Evolutionary conservation across 345 rosid genomes (phyloP), one percentile per base, ranked within the genome.

Genomic region (Stellera chamaejasme): DNA sequence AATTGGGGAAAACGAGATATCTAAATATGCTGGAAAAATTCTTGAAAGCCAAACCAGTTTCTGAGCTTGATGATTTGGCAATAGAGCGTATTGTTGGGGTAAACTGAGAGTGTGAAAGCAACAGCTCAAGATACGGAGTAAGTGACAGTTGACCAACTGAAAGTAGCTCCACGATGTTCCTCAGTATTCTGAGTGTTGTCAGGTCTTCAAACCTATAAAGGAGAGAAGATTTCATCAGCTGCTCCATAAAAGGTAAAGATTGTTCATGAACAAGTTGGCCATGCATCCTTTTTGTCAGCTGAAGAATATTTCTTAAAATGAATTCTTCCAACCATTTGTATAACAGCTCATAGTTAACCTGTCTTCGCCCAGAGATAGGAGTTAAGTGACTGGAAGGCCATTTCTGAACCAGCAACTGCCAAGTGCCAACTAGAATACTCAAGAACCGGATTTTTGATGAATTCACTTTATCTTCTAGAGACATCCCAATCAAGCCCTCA

Each of bases 71-170:
- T 48, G 71, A 60, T 50, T 59, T 60, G 19, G 73, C 64, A 61
- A 74, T 47, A 61, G 90, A 68, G 43, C 63, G 71, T 56, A 92
- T 74, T 8, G 78, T 63, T 50, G 82, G 52, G 52, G 80, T 75
- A 73, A 88, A 86, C 63, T 82, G 98, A 61, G 98, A 92, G 68
- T 86, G 97, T 12, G 88, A 71, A 71, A 92, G 80, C 61, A 86
- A 66, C 68, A 84, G 73, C 62, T 84, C 86, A 42, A 88, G 79
- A 82, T 68, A 89, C 13, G 66, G 72, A 55, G 66, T 61, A 53
- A 55, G 68, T 6, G 81, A 78, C 72, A 74, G 65, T 62, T 80
- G 73, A 48, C 82, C 99, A 26, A 73, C 79, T 56, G 69, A 66
- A 64, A 93, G 69, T 55, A 72, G 58, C 59, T 62, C 54, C 45